Conservation (phyloP, 805 yeast genomes). For the Starmera caribaea region DNA sequence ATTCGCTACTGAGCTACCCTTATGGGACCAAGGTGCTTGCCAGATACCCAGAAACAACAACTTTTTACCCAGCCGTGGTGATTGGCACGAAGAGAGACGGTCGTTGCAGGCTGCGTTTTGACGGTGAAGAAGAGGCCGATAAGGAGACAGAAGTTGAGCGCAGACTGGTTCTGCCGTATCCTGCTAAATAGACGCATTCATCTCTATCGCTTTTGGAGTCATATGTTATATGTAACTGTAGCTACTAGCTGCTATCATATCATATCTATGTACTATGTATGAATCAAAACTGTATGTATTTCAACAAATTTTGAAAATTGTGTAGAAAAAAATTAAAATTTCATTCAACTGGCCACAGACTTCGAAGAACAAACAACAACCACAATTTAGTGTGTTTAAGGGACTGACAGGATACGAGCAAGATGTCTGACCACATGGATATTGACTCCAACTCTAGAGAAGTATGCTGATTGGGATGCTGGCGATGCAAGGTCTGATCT, state of each 20-base stretch:
- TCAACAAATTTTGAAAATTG: too few relatives aligned
- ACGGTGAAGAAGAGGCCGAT: slow-evolving; percentile 94
- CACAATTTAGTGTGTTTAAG: too few relatives aligned
- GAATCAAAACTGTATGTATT: too few relatives aligned
- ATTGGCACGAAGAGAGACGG: slow-evolving; percentile 68
- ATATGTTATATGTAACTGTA: too few relatives aligned
- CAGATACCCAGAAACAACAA: slow-evolving; percentile 94
- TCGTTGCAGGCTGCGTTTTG: slow-evolving; percentile 71
- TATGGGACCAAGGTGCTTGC: slow-evolving; percentile 80
- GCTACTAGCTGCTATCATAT: too few relatives aligned
- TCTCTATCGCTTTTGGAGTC: neutral
- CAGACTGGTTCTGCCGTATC: slow-evolving; percentile 71
- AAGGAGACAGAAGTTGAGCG: slow-evolving; percentile 92
- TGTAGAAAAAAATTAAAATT: too few relatives aligned
- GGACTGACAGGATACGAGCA: neutral
- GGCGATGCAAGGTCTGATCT: too few relatives aligned
- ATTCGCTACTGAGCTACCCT: slow-evolving; percentile 45
- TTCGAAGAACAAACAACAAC: too few relatives aligned
- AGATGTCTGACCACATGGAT: slow-evolving; percentile 52
- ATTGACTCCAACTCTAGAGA: slow-evolving; percentile 31
- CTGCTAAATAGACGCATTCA: slow-evolving; percentile 20
- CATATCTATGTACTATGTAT: too few relatives aligned
- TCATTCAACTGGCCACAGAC: too few relatives aligned
- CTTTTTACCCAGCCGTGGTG: slow-evolving; percentile 92
- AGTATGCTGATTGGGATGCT: neutral